Evolutionary conservation across 225 moss, liverwort and hornwort genomes (phyloP).

Genomic region (Polytrichum formosum): DNA sequence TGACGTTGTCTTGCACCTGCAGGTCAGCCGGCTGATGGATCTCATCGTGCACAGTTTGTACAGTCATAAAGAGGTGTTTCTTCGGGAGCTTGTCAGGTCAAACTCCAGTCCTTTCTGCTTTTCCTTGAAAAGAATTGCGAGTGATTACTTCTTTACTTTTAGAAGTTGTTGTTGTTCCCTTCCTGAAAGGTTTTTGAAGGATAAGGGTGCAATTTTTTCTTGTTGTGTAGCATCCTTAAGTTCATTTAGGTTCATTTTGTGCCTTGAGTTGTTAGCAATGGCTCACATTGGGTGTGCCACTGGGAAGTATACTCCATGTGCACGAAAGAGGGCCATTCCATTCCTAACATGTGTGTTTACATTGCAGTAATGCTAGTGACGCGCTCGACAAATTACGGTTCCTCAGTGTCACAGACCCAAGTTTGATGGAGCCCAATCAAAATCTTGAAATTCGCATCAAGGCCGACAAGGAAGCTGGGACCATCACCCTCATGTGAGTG

Average conservation of each 20-base stretch:
- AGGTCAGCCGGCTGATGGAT: slow-evolving; percentile 91
- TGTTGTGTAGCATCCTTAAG: too few relatives aligned
- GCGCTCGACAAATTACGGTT: slow-evolving; percentile 94
- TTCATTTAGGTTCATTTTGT: too few relatives aligned
- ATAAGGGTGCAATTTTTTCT: too few relatives aligned
- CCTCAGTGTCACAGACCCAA: slow-evolving; percentile 81
- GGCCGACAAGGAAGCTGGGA: slow-evolving; percentile 65
- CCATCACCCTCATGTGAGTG: slow-evolving; percentile 73
- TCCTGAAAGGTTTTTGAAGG: too few relatives aligned
- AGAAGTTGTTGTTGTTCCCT: too few relatives aligned
- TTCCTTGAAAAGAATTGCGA: too few relatives aligned
- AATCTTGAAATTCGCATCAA: slow-evolving; percentile 85
- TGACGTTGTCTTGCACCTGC: slow-evolving; percentile 1
- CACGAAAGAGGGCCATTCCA: too few relatives aligned
- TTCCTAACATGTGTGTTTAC: not conserved
- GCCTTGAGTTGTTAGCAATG: too few relatives aligned
- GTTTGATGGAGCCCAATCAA: slow-evolving; percentile 62
- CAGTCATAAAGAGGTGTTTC: slow-evolving; percentile 91
- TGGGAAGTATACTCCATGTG: too few relatives aligned
- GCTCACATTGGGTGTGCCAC: too few relatives aligned
- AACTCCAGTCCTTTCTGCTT: not conserved
- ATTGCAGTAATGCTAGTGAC: slow-evolving; percentile 91
- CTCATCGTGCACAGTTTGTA: slow-evolving; percentile 96
- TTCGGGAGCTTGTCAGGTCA: slow-evolving; percentile 90
- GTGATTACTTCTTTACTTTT: too few relatives aligned